Conservation (phyloP, 768 basidiomycete species). For the Boletus eberwhitei region DNA sequence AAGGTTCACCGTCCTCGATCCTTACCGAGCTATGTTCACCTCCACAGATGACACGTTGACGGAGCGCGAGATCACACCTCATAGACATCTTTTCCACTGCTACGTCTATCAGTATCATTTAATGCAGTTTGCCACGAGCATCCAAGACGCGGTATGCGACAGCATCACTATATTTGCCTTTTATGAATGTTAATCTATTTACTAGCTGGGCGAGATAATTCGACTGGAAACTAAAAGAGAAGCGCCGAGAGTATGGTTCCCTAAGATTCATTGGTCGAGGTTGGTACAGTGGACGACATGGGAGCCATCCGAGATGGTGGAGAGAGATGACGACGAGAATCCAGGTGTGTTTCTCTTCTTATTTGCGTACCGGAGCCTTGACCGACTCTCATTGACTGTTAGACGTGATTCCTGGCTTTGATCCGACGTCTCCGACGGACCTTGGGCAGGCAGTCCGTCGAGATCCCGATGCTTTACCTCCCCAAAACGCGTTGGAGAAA, state of each 20-base stretch:
- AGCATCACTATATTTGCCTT: neutral
- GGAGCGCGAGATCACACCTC: constrained; percentile 48
- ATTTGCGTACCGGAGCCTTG: neutral
- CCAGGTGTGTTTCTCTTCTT: constrained; percentile 38
- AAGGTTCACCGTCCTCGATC: constrained; percentile 51
- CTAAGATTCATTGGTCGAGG: constrained; percentile 32
- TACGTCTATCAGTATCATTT: constrained; percentile 66
- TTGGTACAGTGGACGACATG: constrained; percentile 44
- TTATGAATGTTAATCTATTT: neutral
- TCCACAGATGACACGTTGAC: constrained; percentile 25
- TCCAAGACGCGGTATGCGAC: constrained; percentile 35
- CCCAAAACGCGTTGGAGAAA: constrained; percentile 54
- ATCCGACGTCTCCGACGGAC: constrained; percentile 41
- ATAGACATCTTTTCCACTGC: constrained; percentile 70
- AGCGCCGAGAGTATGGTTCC: constrained; percentile 54
- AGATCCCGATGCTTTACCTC: constrained; percentile 75
- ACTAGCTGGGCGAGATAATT: constrained; percentile 56
- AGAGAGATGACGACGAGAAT: constrained; percentile 64
- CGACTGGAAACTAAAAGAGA: constrained; percentile 48
- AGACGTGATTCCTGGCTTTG: constrained; percentile 59
- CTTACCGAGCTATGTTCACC: constrained; percentile 54
- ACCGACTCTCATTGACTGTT: neutral
- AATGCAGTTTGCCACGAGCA: constrained; percentile 34
- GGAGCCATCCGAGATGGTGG: constrained; percentile 43
- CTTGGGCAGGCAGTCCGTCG: constrained; percentile 55